Base-by-base conservation (phyloP, 768 basidiomycete genomes). In the Cystofilobasidium bisporidii region DNA sequence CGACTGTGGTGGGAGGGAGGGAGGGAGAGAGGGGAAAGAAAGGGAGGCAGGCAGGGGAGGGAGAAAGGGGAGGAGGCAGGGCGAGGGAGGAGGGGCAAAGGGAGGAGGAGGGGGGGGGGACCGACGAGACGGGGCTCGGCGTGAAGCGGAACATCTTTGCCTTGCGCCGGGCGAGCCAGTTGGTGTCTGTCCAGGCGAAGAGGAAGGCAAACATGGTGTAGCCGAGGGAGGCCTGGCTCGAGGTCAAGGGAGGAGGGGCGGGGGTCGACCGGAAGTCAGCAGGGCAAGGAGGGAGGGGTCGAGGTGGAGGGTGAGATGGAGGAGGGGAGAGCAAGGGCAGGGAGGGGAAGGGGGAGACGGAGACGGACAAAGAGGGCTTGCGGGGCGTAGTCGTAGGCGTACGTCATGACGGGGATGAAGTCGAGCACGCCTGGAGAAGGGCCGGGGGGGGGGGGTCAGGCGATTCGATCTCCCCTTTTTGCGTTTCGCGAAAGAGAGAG, bases 131-230 rank as follows among this genome's bases (percentile, higher is more conserved):
- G 45, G 81, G 81, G 6, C 78, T 77, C 0, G 81, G 81, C 4
- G 81, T 81, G 76, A 82, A 82, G 18, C 81, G 69, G 76, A 82
- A 82, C 79, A 80, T 80, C 71, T 82, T 82, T 32, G 77, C 76
- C 68, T 82, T 82, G 28, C 81, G 75, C 12, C 81, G 74, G 26
- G 72, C 73, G 17, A 81, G 78, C 79, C 81, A 82, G 72, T 81
- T 81, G 14, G 78, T 75, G 71, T 82, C 81, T 6, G 81, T 82
- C 81, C 81, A 81, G 14, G 43, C 59, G 48, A 69, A 72, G 20
- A 81, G 74, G 74, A 79, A 81, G 8, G 80, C 78, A 71, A 81
- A 81, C 81, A 82, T 81, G 38, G 74, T 77, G 66, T 69, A 73
- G 14, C 64, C 65, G 50, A 65, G 62, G 28, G 50, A 69, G 9